These are phyloP conservation scores for Xylariaceae sp. DNA, from an alignment of 2,329 filamentous ascomycete species.

Conservation along the genomic window DNA sequence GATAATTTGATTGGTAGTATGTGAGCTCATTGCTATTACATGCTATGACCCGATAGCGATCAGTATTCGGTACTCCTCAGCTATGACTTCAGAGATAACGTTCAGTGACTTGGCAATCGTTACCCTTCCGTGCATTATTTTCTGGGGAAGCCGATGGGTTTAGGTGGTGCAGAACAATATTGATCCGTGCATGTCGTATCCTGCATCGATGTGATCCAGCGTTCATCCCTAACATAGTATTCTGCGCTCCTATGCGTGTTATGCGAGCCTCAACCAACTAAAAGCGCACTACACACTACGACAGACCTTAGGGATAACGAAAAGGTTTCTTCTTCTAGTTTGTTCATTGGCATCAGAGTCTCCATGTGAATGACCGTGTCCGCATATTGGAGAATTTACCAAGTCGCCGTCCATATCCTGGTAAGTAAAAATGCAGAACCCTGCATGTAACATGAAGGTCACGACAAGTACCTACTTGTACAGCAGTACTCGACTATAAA, in stretches of 20 bases:
- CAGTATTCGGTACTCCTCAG: background rate
- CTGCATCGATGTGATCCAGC: background rate
- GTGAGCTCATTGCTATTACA: background rate
- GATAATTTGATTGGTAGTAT: conserved; percentile 3
- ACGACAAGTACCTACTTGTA: conserved; percentile 9
- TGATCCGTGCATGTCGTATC: conserved; percentile 3
- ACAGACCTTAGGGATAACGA: no score
- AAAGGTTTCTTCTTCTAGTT: no score
- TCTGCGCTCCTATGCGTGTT: background rate
- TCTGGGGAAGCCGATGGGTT: conserved; percentile 1
- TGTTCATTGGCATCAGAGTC: background rate
- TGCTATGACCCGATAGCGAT: no score
- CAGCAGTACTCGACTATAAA: conserved; percentile 8
- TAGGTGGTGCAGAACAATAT: conserved; percentile 1
- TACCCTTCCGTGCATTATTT: background rate
- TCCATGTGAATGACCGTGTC: background rate
- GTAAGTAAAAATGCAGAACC: background rate
- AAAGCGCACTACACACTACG: background rate
- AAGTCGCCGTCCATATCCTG: no score
- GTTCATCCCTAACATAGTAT: background rate
- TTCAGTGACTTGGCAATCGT: conserved; percentile 1
- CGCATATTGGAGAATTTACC: background rate
- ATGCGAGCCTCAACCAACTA: background rate
- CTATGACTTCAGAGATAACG: conserved; percentile 4
- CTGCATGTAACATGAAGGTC: conserved; percentile 8